Percentiles rank a stretch among this genome's conserved stretches.
These are phyloP conservation scores for Amphibolis antarctica DNA, from an alignment of 106 monocot species.

Conservation along the genomic window DNA sequence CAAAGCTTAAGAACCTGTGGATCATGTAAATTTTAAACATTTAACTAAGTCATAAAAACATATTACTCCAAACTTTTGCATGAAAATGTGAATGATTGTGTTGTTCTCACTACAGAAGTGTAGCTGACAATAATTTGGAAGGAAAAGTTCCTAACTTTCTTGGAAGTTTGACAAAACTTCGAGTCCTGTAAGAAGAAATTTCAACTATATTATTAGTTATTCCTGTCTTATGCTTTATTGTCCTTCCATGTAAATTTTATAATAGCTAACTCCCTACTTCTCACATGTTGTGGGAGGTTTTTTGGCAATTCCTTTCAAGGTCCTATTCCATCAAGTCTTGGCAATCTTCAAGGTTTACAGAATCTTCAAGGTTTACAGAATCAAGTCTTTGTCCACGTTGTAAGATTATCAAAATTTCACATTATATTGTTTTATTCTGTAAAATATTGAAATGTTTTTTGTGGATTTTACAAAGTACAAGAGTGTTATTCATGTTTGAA, in stretches of 20 bases:
- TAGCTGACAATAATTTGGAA: slow-evolving; percentile 14
- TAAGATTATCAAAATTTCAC: neutral
- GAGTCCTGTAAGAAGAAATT: slow-evolving; percentile 4
- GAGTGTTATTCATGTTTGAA: too few species aligned
- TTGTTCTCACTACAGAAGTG: slow-evolving; percentile 3
- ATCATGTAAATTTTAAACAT: neutral
- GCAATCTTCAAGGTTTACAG: slow-evolving; percentile 1
- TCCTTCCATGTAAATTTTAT: too few species aligned
- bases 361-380: slow-evolving; percentile 3
- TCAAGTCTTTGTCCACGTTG: neutral
- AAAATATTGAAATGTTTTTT: too few species aligned
- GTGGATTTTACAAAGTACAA: too few species aligned
- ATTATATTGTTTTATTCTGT: too few species aligned
- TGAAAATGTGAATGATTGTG: neutral
- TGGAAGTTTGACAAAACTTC: slow-evolving; percentile 12
- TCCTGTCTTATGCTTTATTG: too few species aligned
- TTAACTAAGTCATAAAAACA: neutral
- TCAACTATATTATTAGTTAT: too few species aligned
- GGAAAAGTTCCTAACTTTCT: slow-evolving; percentile 17
- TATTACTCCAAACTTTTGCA: neutral
- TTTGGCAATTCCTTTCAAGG: slow-evolving; percentile 18
- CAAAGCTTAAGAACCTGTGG: neutral
- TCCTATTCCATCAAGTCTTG: slow-evolving; percentile 11
- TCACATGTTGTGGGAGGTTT: slow-evolving; percentile 12
- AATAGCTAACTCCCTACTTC: too few species aligned